phyloP scores from a whole-genome alignment of 805 yeast genomes.

The Myxozyma neotropica region DNA sequence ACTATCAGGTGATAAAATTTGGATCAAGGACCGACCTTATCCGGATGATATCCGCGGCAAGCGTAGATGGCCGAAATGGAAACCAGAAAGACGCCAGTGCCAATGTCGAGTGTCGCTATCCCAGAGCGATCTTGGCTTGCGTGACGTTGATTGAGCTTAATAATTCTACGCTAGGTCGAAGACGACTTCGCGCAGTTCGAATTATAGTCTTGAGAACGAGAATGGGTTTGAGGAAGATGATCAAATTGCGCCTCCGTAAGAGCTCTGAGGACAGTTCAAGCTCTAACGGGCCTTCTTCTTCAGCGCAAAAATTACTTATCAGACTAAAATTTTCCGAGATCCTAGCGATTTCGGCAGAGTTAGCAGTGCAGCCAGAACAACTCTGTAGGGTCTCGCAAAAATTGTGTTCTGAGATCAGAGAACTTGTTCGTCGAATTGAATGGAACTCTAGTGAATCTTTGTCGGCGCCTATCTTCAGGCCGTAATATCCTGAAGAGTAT shows the following conservation, averaged over 20 bases:
- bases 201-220: background rate
- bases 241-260: background rate
- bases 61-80: no score
- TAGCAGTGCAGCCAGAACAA: background rate
- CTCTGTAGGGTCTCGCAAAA: background rate
- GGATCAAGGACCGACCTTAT: no score
- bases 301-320: background rate
- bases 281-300: no score
- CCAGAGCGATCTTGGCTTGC: background rate
- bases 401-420: background rate
- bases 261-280: background rate
- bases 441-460: background rate
- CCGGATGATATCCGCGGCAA: no score
- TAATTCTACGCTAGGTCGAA: background rate
- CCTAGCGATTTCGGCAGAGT: background rate
- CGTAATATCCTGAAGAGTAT: background rate
- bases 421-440: background rate
- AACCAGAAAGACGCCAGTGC: no score
- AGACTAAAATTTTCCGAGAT: background rate
- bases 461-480: background rate
- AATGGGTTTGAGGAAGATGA: background rate
- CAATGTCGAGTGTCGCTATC: no score
- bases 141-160: background rate
- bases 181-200: background rate
- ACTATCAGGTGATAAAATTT: no score